Percentiles rank a stretch among this genome's conserved stretches.
These are phyloP conservation scores for Voacanga thouarsii DNA, from an alignment of 257 asterid species.

Conservation along the genomic window DNA sequence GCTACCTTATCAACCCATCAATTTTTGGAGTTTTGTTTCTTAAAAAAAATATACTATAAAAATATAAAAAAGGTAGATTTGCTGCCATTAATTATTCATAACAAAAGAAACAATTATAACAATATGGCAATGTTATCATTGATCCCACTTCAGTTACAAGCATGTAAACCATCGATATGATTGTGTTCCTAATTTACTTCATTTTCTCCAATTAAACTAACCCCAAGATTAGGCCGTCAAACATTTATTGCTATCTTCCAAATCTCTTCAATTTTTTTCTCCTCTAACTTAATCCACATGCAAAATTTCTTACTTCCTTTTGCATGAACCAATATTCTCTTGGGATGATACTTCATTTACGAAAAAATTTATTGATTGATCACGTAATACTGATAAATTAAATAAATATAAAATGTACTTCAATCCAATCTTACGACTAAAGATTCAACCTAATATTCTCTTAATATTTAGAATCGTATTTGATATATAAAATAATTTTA, in stretches of 20 bases:
- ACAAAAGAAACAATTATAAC: slow-evolving; percentile 25
- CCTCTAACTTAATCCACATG: neutral
- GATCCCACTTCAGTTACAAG: slow-evolving; percentile 41
- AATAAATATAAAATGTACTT: no score
- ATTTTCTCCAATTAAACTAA: neutral
- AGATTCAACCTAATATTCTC: no score
- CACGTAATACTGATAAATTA: no score
- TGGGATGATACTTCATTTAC: no score
- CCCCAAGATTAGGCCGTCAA: slow-evolving; percentile 6
- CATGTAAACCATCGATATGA: slow-evolving; percentile 33
- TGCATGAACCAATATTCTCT: no score
- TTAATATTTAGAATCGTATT: no score
- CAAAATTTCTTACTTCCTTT: no score
- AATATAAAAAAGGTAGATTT: slow-evolving; percentile 15
- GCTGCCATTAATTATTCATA: slow-evolving; percentile 20
- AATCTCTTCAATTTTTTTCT: neutral
- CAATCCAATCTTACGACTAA: no score
- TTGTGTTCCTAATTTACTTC: slow-evolving; percentile 34
- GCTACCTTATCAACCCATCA: slow-evolving; percentile 16
- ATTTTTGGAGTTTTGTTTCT: neutral
- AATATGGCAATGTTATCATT: slow-evolving; percentile 31
- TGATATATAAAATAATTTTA: no score
- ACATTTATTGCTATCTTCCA: neutral
- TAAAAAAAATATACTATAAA: neutral
- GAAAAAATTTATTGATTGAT: no score